phyloP scores from a whole-genome alignment of 345 rosid species.

The Heritiera fomes region DNA sequence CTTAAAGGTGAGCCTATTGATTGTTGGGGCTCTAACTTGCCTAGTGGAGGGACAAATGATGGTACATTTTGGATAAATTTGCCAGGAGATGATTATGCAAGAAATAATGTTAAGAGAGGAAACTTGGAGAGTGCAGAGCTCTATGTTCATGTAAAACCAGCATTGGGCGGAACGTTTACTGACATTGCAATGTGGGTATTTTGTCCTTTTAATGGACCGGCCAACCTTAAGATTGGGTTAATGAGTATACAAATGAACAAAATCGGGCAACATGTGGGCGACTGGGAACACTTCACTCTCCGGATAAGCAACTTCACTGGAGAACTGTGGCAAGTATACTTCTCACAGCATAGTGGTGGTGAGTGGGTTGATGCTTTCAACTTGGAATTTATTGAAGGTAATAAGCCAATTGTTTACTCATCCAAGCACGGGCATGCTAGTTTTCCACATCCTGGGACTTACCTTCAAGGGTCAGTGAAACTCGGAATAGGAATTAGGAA shows the following conservation, averaged over 20 bases:
- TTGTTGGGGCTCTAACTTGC: constrained; percentile 63
- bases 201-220: constrained; percentile 91
- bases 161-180: constrained; percentile 83
- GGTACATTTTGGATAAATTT: constrained; percentile 79
- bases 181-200: constrained; percentile 92
- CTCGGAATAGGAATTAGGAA: constrained; percentile 78
- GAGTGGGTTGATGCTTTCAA: constrained; percentile 68
- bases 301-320: constrained; percentile 84
- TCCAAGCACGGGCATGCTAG: constrained; percentile 89
- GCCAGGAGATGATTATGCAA: constrained; percentile 57
- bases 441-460: constrained; percentile 77
- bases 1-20: constrained; percentile 50
- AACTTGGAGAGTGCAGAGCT: constrained; percentile 74
- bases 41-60: constrained; percentile 71
- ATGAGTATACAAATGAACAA: constrained; percentile 66
- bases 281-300: constrained; percentile 94
- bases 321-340: constrained; percentile 74
- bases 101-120: constrained; percentile 52
- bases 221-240: constrained; percentile 73
- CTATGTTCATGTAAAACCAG: constrained; percentile 91
- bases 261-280: constrained; percentile 80
- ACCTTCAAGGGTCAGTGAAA: constrained; percentile 77
- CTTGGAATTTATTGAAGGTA: constrained; percentile 65
- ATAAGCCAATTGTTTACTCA: constrained; percentile 69
- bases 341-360: constrained; percentile 93